Conservation (phyloP, 2,329 filamentous ascomycete species). For the Ophiostoma himal-ulmi region DNA sequence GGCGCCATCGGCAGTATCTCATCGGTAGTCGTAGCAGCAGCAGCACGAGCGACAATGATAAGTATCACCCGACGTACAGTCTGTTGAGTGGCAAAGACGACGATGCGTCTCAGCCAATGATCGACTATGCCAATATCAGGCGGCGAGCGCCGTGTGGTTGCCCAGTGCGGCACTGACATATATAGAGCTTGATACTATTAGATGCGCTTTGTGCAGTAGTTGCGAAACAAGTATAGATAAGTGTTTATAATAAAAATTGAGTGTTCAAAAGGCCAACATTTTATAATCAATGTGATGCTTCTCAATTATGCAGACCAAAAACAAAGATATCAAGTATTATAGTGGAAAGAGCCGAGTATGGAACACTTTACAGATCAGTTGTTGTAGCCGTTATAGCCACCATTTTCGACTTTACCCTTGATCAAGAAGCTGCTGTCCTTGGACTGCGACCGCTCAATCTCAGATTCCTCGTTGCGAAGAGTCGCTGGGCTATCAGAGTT, state of each 20-base stretch:
- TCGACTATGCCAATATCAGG: not conserved
- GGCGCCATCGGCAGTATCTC: not conserved
- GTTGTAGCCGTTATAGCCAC: not conserved
- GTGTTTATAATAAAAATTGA: not conserved
- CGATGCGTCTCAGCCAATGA: not conserved
- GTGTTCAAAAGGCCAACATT: not conserved
- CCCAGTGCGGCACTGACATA: not conserved
- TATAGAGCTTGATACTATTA: not conserved
- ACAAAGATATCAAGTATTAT: not conserved
- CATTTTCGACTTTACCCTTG: slow-evolving; percentile 44
- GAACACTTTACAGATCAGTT: not conserved
- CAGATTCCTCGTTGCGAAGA: slow-evolving; percentile 31
- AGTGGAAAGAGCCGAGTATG: not conserved
- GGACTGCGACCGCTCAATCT: slow-evolving; percentile 23
- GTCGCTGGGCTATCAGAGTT: slow-evolving; percentile 7
- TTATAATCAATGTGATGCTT: not conserved
- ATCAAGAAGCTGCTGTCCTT: slow-evolving; percentile 52
- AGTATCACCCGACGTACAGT: not conserved
- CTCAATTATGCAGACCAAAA: not conserved
- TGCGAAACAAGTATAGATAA: not conserved
- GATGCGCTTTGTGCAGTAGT: no score
- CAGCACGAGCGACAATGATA: not conserved
- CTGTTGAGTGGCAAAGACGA: not conserved
- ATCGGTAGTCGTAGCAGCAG: not conserved
- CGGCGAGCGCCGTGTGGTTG: not conserved